Conservation (phyloP, 2,329 filamentous ascomycete genomes). For the Fusarium sp. region DNA sequence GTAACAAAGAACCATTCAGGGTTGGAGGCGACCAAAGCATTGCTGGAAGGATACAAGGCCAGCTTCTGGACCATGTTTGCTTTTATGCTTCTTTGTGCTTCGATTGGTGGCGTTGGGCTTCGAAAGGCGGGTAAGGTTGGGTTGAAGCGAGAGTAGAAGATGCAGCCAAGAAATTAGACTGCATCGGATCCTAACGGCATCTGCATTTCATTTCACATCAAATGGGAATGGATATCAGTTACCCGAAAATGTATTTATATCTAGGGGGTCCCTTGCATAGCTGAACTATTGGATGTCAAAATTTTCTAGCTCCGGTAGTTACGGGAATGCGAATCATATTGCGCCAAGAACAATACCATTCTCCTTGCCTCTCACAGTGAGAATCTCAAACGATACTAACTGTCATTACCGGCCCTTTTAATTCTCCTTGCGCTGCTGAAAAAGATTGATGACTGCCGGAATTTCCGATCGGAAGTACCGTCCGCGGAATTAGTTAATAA, state of each 20-base stretch:
- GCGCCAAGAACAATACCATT: not conserved
- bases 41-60: slow-evolving; percentile 61
- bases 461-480: not conserved
- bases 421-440: not conserved
- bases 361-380: not conserved
- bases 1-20: slow-evolving; percentile 51
- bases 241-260: not conserved
- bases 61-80: slow-evolving; percentile 64
- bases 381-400: not conserved
- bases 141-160: slow-evolving; percentile 54
- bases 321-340: not conserved
- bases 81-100: slow-evolving; percentile 55
- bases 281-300: not conserved
- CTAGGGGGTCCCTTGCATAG: not conserved
- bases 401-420: not conserved
- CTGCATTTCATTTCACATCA: not conserved
- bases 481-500: not conserved
- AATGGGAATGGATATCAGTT: not conserved
- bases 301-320: not conserved
- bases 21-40: slow-evolving; percentile 44
- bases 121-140: slow-evolving; percentile 46
- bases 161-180: not conserved
- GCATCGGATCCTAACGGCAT: not conserved
- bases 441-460: not conserved
- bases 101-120: slow-evolving; percentile 54